These are phyloP conservation scores for Paramecium pentaurelia DNA, from an alignment of 73 alveolate species.

Conservation along the genomic window DNA sequence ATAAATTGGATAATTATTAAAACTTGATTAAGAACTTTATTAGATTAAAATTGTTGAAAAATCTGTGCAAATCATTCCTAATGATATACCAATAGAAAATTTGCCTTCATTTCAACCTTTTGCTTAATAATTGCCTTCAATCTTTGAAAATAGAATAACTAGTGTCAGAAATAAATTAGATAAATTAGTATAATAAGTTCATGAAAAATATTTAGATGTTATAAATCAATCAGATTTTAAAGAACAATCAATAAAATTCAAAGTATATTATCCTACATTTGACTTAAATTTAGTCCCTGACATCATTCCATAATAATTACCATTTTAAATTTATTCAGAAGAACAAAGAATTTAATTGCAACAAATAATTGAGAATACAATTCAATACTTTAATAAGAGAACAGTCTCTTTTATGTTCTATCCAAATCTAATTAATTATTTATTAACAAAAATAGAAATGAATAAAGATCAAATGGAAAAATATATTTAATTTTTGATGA, in stretches of 20 bases:
- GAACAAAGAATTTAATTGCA: not conserved
- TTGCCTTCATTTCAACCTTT: not conserved
- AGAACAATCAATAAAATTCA: not conserved
- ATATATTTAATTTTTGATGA: not conserved
- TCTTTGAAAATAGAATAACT: not conserved
- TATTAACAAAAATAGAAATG: not conserved
- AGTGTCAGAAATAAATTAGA: not conserved
- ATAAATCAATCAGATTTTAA: not conserved
- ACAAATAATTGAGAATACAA: not conserved
- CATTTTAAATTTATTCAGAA: not conserved
- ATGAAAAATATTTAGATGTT: not conserved
- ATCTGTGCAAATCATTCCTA: not conserved
- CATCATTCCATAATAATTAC: not conserved
- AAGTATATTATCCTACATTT: slow-evolving; percentile 12
- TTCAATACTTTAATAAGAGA: not conserved
- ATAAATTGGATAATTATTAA: not conserved
- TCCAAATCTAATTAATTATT: not conserved
- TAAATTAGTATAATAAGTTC: not conserved
- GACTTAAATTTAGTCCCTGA: not conserved
- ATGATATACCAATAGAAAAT: not conserved
- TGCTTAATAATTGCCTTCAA: not conserved
- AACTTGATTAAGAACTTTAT: not conserved
- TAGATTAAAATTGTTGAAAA: not conserved
- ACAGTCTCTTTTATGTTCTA: not conserved
- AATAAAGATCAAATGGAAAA: not conserved